Base-by-base conservation (phyloP, 306 rosid species). In the Adenanthera pavonina region DNA sequence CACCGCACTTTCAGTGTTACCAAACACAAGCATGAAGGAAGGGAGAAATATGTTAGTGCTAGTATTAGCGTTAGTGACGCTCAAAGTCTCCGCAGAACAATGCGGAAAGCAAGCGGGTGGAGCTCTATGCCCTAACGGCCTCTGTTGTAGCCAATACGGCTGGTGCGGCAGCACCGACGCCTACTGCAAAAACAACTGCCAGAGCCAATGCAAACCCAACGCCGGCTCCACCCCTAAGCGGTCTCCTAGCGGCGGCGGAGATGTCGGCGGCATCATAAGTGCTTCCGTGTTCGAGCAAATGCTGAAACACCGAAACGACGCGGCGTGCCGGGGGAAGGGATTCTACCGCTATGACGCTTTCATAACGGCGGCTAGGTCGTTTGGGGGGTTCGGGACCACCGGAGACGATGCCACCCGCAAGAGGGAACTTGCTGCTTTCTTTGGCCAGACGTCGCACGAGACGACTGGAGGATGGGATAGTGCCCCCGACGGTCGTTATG, bases 381-480 rank as follows among this genome's bases (percentile, higher is more conserved):
- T 88, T 53, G 47, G 46, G 10, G 85, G 40, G 38, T 92, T 92
- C 48, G 94, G 86, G 8, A 85, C 90, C 0, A 87, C 91, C 14
- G 94, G 97, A 3, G 87, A 92, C 9, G 57, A 69, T 40, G 1
- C 19, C 10, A 86, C 89, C 2, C 77, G 80, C 1, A 87, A 90
- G 80, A 90, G 64, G 77, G 94, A 92, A 73, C 72, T 92, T 2
- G 92, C 97, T 46, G 94, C 97, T 84, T 92, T 90, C 88, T 87
- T 90, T 15, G 94, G 78, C 34, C 94, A 92, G 88, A 92, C 94
- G 41, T 92, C 97, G 43, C 97, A 90, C 66, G 97, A 92, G 84
- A 92, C 94, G 52, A 87, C 94, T 0, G 89, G 89, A 53, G 97
- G 74, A 25, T 69, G 56, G 56, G 17, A 4, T 8, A 20, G 4